Percentiles rank a stretch among this genome's conserved stretches.
phyloP scores from a whole-genome alignment of 2,329 filamentous ascomycete species.

The Sclerotinia trifoliorum region DNA sequence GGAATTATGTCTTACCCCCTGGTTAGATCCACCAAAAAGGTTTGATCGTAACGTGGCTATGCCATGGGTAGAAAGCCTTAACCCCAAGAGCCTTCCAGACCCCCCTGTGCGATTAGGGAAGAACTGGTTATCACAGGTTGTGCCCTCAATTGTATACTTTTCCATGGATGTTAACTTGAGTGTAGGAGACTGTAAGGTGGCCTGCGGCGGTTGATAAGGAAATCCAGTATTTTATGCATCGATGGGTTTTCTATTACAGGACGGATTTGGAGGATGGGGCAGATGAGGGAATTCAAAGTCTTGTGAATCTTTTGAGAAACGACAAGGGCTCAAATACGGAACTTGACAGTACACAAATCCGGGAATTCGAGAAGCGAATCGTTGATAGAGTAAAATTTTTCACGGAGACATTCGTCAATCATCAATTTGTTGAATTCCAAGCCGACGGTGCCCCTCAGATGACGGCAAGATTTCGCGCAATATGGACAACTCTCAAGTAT shows the following conservation, averaged over 20 bases:
- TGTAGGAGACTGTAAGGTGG: slow-evolving; percentile 17
- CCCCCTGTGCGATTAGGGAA: slow-evolving; percentile 5
- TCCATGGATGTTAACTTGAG: slow-evolving; percentile 1
- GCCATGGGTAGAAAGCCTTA: slow-evolving; percentile 10
- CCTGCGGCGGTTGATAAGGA: slow-evolving; percentile 14
- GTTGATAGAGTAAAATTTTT: slow-evolving; percentile 18
- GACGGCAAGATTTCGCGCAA: slow-evolving; percentile 17
- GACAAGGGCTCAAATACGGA: not conserved
- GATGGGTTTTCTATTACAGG: slow-evolving; percentile 16
- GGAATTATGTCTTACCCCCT: slow-evolving; percentile 17
- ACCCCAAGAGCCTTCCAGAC: slow-evolving; percentile 9
- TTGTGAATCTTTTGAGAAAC: slow-evolving; percentile 11
- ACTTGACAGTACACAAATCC: slow-evolving; percentile 1
- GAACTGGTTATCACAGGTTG: slow-evolving; percentile 23
- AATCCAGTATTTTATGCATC: slow-evolving; percentile 22
- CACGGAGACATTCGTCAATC: slow-evolving; percentile 19
- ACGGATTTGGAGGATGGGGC: slow-evolving; percentile 6
- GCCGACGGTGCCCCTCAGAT: slow-evolving; percentile 17
- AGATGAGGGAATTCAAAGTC: slow-evolving; percentile 18
- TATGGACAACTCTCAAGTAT: slow-evolving; percentile 18
- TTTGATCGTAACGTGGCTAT: slow-evolving; percentile 21
- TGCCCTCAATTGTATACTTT: not conserved
- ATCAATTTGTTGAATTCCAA: slow-evolving; percentile 18
- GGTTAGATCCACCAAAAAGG: slow-evolving; percentile 21
- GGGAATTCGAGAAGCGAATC: slow-evolving; percentile 16